Evolutionary conservation across 441 rosid genomes (phyloP).

Genomic region (Euphorbia schlechtendalii): DNA sequence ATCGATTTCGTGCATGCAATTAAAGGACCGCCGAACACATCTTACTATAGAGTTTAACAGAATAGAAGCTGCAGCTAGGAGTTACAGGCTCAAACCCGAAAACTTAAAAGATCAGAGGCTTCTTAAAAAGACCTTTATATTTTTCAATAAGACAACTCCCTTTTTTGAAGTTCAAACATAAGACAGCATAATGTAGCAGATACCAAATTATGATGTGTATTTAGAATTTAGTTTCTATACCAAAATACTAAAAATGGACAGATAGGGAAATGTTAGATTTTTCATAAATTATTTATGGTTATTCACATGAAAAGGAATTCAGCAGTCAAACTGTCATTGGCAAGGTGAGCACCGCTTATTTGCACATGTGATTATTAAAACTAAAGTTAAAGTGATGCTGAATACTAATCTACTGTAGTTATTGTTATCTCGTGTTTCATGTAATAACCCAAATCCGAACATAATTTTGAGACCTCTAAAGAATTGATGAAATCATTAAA

Average conservation of each 20-base stretch:
- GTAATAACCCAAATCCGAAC: too few species aligned
- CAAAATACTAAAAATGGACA: neutral
- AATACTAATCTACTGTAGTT: neutral
- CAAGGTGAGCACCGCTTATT: neutral
- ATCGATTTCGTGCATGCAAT: neutral
- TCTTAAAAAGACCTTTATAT: neutral
- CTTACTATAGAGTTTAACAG: constrained; percentile 1
- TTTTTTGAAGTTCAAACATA: neutral
- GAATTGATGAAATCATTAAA: too few species aligned
- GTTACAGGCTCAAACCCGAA: neutral
- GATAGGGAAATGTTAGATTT: neutral
- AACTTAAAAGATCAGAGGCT: neutral
- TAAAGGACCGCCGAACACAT: neutral
- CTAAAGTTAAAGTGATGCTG: neutral
- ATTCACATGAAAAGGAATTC: neutral
- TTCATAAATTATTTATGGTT: neutral
- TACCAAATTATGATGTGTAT: neutral
- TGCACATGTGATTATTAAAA: neutral
- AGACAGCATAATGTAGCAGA: neutral
- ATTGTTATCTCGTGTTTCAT: neutral
- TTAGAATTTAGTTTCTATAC: neutral
- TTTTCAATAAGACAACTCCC: neutral
- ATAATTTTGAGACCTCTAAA: too few species aligned
- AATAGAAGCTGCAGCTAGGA: neutral
- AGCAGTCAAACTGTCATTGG: neutral